phyloP scores from a whole-genome alignment of 257 asterid species.

The Scutellaria galericulata region DNA sequence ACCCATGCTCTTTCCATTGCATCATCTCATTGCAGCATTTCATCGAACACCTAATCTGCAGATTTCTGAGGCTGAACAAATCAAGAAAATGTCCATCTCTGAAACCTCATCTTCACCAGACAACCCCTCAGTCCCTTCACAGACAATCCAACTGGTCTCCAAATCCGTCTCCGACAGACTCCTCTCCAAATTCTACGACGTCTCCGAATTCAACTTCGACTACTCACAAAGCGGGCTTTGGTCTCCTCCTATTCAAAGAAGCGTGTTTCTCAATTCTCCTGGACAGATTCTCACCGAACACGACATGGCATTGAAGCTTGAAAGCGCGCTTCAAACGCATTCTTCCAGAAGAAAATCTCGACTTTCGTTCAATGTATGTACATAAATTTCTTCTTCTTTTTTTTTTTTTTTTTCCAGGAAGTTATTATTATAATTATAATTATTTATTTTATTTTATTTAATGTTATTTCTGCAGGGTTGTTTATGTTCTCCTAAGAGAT shows the following conservation, averaged over 20 bases:
- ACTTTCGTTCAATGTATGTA: constrained; percentile 64
- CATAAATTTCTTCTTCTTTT: neutral
- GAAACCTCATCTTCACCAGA: constrained; percentile 51
- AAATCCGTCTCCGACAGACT: constrained; percentile 69
- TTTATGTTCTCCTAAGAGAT: constrained; percentile 80
- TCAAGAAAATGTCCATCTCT: constrained; percentile 48
- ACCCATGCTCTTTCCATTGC: neutral
- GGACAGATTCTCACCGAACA: constrained; percentile 50
- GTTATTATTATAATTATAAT: neutral
- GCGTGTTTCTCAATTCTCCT: constrained; percentile 57
- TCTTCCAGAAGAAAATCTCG: constrained; percentile 47
- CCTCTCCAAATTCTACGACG: constrained; percentile 69
- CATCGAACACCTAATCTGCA: neutral
- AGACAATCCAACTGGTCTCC: constrained; percentile 67
- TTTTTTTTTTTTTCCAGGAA: neutral
- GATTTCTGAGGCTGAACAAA: constrained; percentile 21
- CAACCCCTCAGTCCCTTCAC: constrained; percentile 23
- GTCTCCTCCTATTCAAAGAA: constrained; percentile 87
- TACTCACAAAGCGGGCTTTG: constrained; percentile 71
- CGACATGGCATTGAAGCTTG: constrained; percentile 59
- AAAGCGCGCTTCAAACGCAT: constrained; percentile 45
- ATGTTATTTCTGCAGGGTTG: constrained; percentile 58
- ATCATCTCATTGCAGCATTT: constrained; percentile 19
- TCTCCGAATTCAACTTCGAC: constrained; percentile 72
- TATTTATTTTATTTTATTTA: neutral